Evolutionary conservation across 176 grass and related monocot species (phyloP), one percentile per base, ranked within the genome.

Genomic region (Raddia distichophylla): DNA sequence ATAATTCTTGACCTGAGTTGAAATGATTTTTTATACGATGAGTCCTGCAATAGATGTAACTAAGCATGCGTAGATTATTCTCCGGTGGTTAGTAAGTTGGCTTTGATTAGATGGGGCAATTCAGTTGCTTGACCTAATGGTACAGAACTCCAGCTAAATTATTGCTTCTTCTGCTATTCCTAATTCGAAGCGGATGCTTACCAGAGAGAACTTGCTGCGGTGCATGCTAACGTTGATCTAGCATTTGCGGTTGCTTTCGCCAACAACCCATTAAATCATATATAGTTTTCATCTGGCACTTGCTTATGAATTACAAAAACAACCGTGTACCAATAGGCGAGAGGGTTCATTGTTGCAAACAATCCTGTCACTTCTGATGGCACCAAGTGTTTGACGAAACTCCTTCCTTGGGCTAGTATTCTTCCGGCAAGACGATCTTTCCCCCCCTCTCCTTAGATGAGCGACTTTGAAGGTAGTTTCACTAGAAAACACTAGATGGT

Each of bases 371-470:
- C 75, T 50, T 81, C 2, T 0, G 71, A 84, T 64, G 69, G 46
- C 63, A n/a, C 20, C 56, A 40, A 40, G 47, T 70, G 48, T 22
- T 57, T 54, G 82, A 64, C 71, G 12, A 80, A 75, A 44, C 66
- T 18, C 54, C 57, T 76, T 74, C 49, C 76, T 67, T 83, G 60
- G 1, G n/a, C 19, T 13, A 17, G 6, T 77, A 35, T 59, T 15
- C 73, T 47, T 59, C n/a, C 13, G 55, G 17, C 34, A 15, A 7
- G 7, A 1, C 48, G 4, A 19, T 65, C 33, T 57, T 27, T 54
- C 58, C 48, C 2, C 37, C 37, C 37, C 37, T 40, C 48, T 35
- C 72, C 67, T 0, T 35, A 45, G 11, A 43, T 64, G 19, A 35
- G n/a, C 55, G 67, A 55, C 33, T 20, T 18, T 45, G 0, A 32